phyloP scores from a whole-genome alignment of 805 yeast species.

The Zygosaccharomyces lentus region DNA sequence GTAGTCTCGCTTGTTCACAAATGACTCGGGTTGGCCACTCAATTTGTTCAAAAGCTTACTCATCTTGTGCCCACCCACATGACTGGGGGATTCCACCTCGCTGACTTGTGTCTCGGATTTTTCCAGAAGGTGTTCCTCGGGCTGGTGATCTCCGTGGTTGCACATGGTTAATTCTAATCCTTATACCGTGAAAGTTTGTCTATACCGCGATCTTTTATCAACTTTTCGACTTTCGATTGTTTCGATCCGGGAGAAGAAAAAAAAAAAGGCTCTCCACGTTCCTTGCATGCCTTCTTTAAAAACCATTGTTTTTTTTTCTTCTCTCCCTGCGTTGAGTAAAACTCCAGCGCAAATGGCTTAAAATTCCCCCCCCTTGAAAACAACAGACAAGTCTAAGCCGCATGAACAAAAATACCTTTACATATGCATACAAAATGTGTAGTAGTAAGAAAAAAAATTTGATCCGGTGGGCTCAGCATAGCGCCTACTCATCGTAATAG shows the following conservation, averaged over 20 bases:
- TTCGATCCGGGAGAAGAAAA: background rate
- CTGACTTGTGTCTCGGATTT: background rate
- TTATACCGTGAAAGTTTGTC: too few relatives aligned
- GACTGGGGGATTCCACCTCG: conserved; percentile 3
- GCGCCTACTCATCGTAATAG: conserved; percentile 2
- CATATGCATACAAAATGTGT: too few relatives aligned
- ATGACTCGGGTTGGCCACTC: conserved; percentile 69
- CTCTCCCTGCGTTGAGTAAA: background rate
- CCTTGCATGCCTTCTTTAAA: background rate
- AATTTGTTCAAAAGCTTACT: conserved; percentile 48
- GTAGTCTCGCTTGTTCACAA: conserved; percentile 61
- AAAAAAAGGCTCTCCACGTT: background rate
- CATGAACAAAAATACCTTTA: too few relatives aligned
- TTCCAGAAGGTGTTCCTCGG: background rate
- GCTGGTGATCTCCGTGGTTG: background rate
- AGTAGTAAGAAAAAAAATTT: too few relatives aligned
- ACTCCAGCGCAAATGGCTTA: background rate
- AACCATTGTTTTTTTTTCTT: background rate
- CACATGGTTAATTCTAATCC: background rate
- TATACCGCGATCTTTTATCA: background rate
- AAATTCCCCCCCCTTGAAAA: background rate
- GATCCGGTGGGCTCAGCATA: background rate
- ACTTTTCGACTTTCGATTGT: background rate
- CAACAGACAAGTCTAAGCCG: background rate
- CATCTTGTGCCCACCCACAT: conserved; percentile 34